Conservation (phyloP, 2,329 filamentous ascomycete genomes). For the Scedosporium dehoogii region DNA sequence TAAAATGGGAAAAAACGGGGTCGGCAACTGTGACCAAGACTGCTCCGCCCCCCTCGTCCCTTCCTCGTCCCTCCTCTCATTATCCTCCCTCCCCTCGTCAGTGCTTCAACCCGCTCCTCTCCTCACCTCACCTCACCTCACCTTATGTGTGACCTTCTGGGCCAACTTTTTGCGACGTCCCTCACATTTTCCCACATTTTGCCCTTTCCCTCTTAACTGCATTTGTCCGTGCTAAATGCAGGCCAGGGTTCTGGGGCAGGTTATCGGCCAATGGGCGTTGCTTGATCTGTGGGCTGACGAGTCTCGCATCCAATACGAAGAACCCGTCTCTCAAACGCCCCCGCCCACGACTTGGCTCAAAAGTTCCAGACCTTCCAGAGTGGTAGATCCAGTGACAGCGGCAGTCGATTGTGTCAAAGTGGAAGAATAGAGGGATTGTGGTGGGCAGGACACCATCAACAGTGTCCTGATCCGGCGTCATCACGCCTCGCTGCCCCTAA, state of each 20-base stretch:
- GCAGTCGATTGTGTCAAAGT: background rate
- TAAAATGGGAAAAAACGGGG: no score
- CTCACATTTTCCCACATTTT: background rate
- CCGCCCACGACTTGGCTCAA: background rate
- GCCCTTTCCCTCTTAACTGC: background rate
- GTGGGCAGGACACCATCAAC: no score
- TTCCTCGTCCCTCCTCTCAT: background rate
- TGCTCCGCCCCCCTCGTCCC: background rate
- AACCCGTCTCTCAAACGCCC: background rate
- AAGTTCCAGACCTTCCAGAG: background rate
- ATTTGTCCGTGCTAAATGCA: constrained; percentile 1
- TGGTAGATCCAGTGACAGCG: background rate
- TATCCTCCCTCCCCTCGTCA: background rate
- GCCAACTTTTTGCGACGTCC: background rate
- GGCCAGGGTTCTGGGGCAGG: background rate
- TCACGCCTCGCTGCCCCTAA: no score
- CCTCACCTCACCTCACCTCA: background rate
- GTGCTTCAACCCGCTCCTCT: background rate
- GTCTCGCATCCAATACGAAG: background rate
- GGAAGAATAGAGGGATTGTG: no score
- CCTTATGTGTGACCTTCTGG: background rate
- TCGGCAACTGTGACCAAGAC: background rate
- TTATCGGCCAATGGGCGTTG: background rate
- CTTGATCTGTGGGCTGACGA: background rate
- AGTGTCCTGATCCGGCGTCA: no score